Conservation (phyloP, 108 stramenopile genomes). For the Hondaea fermentalgiana region DNA sequence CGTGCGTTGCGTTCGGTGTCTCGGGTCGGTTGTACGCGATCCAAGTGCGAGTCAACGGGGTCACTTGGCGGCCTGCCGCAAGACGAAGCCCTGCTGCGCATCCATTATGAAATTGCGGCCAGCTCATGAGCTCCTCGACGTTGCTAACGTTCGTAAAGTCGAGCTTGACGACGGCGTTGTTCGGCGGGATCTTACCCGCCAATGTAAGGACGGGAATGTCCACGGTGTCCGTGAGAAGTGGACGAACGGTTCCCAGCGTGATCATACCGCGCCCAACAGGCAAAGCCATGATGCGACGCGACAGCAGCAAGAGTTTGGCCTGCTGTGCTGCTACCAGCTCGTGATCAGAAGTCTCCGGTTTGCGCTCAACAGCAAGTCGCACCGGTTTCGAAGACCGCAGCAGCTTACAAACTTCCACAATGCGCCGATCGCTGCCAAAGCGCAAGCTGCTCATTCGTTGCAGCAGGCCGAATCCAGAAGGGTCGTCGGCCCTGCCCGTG, state of each 20-base stretch:
- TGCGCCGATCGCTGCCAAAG: slow-evolving; percentile 75
- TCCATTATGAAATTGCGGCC: slow-evolving; percentile 98
- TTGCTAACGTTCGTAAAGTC: slow-evolving; percentile 61
- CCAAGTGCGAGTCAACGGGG: slow-evolving; percentile 80
- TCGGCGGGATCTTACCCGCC: slow-evolving; percentile 76
- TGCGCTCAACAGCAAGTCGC: slow-evolving; percentile 65
- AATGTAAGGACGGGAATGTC: slow-evolving; percentile 76
- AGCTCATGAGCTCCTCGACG: slow-evolving; percentile 64
- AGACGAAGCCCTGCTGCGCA: slow-evolving; percentile 80
- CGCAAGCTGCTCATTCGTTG: slow-evolving; percentile 70
- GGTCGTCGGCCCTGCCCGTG: background rate
- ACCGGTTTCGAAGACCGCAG: slow-evolving; percentile 74
- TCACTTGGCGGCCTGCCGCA: slow-evolving; percentile 41
- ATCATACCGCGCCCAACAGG: slow-evolving; percentile 90
- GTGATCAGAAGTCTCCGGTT: slow-evolving; percentile 74
- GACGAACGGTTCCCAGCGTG: slow-evolving; percentile 74
- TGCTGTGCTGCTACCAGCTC: slow-evolving; percentile 76
- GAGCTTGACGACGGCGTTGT: slow-evolving; percentile 65
- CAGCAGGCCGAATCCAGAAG: slow-evolving; percentile 42
- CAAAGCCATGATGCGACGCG: slow-evolving; percentile 69
- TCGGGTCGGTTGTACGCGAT: slow-evolving; percentile 79
- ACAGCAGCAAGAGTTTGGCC: slow-evolving; percentile 66
- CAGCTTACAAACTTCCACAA: slow-evolving; percentile 73
- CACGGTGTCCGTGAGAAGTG: slow-evolving; percentile 61
- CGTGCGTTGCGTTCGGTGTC: slow-evolving; percentile 49